These are phyloP conservation scores for Bolboschoenus planiculmis DNA, from an alignment of 176 grass and related monocot genomes.

Conservation along the genomic window DNA sequence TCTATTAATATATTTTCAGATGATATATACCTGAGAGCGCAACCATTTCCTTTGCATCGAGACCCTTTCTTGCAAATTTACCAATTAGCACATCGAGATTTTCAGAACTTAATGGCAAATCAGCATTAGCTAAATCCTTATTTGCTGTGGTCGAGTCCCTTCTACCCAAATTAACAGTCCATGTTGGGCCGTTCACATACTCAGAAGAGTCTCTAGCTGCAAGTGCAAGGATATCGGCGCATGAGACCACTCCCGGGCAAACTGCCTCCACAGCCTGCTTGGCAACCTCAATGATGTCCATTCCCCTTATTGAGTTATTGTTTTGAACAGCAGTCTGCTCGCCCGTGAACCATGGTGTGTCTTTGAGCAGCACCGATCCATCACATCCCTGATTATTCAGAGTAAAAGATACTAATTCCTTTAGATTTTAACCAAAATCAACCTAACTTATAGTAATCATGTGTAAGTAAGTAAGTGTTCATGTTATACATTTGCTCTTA, in stretches of 20 bases:
- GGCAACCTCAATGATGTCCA: slow-evolving; percentile 2
- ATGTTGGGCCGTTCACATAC: slow-evolving; percentile 25
- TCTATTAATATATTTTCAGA: no score
- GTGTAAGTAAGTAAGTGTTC: no score
- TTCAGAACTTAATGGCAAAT: slow-evolving; percentile 16
- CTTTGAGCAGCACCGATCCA: slow-evolving; percentile 1
- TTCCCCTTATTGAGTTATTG: slow-evolving; percentile 6
- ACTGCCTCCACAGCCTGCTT: neutral
- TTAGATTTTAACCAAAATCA: neutral
- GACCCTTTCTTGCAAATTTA: slow-evolving; percentile 8
- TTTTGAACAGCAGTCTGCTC: neutral
- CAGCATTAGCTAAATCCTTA: neutral
- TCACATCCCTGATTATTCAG: neutral
- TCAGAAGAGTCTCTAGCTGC: slow-evolving; percentile 16
- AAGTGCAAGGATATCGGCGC: neutral
- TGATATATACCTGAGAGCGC: no score
- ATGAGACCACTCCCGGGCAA: slow-evolving; percentile 3
- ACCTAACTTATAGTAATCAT: no score
- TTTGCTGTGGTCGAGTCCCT: slow-evolving; percentile 44
- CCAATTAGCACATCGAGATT: neutral
- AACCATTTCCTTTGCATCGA: slow-evolving; percentile 22
- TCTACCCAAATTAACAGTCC: slow-evolving; percentile 45
- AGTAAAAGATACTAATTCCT: neutral
- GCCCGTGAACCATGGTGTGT: neutral
- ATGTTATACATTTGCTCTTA: no score